phyloP scores from a whole-genome alignment of 1,139 yeast species.

The Yamadazyma atmosphaerica region DNA sequence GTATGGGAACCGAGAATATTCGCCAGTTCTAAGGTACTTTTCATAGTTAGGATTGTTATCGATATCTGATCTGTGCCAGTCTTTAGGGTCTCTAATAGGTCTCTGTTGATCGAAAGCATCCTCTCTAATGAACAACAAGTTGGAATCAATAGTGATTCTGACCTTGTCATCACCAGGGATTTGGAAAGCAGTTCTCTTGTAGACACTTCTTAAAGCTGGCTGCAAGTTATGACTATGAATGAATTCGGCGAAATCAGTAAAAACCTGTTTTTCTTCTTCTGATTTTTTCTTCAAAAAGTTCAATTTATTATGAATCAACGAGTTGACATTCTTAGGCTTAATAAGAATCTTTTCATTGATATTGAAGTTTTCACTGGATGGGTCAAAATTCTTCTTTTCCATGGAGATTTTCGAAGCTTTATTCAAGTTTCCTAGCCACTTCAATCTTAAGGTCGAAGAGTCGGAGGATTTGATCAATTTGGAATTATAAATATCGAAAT shows the following conservation, averaged over 20 bases:
- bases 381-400: slow-evolving; percentile 74
- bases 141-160: slow-evolving; percentile 86
- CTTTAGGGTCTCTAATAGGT: slow-evolving; percentile 85
- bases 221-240: slow-evolving; percentile 67
- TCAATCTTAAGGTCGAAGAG: slow-evolving; percentile 73
- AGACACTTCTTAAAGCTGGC: slow-evolving; percentile 84
- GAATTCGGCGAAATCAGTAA: slow-evolving; percentile 63
- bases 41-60: slow-evolving; percentile 76
- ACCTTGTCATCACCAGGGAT: slow-evolving; percentile 96
- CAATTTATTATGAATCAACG: slow-evolving; percentile 37
- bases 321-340: slow-evolving; percentile 60
- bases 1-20: slow-evolving; percentile 82
- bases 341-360: slow-evolving; percentile 62
- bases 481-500: slow-evolving; percentile 83
- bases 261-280: slow-evolving; percentile 34
- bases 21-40: slow-evolving; percentile 80
- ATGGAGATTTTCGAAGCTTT: slow-evolving; percentile 76
- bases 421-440: slow-evolving; percentile 85
- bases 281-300: slow-evolving; percentile 24
- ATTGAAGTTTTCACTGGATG: slow-evolving; percentile 54
- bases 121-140: slow-evolving; percentile 83
- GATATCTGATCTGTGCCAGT: slow-evolving; percentile 92
- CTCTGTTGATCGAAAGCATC: slow-evolving; percentile 81
- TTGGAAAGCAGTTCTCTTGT: slow-evolving; percentile 94
- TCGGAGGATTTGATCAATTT: slow-evolving; percentile 72